A percentile compares a stretch with the other conserved stretches of the same genome.
phyloP scores from a whole-genome alignment of 768 basidiomycete genomes.

The Psilocybe cubensis region DNA sequence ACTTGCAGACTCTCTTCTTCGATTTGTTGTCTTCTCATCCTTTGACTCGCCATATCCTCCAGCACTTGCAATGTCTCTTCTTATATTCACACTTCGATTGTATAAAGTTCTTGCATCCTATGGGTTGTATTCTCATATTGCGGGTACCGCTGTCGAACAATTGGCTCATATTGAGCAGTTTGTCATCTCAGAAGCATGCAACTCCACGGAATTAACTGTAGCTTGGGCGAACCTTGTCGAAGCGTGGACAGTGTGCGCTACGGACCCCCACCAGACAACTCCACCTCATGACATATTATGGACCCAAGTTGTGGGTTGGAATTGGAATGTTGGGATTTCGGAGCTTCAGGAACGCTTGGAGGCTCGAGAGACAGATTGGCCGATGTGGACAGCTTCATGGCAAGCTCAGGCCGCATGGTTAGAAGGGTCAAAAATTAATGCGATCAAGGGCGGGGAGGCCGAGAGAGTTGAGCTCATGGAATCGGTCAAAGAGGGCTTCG shows the following conservation, averaged over 20 bases:
- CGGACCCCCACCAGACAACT: conserved; percentile 89
- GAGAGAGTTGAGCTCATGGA: conserved; percentile 54
- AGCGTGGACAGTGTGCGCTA: conserved; percentile 80
- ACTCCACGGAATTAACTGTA: conserved; percentile 37
- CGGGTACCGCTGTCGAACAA: conserved; percentile 63
- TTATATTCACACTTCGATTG: conserved; percentile 60
- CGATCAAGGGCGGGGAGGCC: conserved; percentile 61
- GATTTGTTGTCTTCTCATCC: conserved; percentile 69
- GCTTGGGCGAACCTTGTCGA: conserved; percentile 66
- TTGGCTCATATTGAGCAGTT: conserved; percentile 55
- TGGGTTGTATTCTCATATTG: conserved; percentile 74
- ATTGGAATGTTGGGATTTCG: conserved; percentile 67
- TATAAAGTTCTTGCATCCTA: conserved; percentile 74
- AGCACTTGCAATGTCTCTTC: conserved; percentile 50
- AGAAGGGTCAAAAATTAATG: conserved; percentile 78
- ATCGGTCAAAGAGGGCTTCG: conserved; percentile 44
- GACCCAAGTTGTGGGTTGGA: conserved; percentile 84
- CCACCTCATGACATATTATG: conserved; percentile 88
- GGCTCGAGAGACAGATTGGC: conserved; percentile 33
- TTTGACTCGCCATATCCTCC: conserved; percentile 41
- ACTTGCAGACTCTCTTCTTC: conserved; percentile 66
- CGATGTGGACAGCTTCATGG: conserved; percentile 56
- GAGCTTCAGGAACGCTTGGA: conserved; percentile 39
- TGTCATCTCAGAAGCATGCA: conserved; percentile 40
- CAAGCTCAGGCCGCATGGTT: conserved; percentile 67